Percentiles rank a stretch among this genome's conserved stretches.
Evolutionary conservation across 805 yeast genomes (phyloP).

Genomic region (Starmerella apicola): DNA sequence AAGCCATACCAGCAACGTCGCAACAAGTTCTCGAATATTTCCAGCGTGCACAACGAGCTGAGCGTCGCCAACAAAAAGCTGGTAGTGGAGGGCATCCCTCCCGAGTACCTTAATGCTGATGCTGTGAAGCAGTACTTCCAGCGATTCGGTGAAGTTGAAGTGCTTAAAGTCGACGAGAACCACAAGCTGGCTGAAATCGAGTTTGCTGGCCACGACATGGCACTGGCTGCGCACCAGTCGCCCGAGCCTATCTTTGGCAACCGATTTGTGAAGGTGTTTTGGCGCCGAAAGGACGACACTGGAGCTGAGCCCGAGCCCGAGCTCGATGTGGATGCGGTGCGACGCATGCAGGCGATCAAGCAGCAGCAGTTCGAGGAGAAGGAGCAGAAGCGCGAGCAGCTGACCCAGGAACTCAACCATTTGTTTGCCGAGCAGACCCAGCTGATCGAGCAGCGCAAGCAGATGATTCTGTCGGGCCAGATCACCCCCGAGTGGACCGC

Average conservation of each 20-base stretch:
- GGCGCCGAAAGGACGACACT: conserved; percentile 24
- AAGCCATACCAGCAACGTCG: conserved; percentile 1
- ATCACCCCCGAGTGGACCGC: conserved; percentile 14
- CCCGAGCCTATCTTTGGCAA: conserved; percentile 38
- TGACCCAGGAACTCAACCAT: conserved; percentile 27
- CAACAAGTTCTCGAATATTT: background rate
- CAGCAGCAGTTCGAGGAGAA: conserved; percentile 34
- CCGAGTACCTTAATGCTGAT: conserved; percentile 31
- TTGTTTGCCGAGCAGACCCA: conserved; percentile 28
- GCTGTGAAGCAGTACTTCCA: conserved; percentile 29
- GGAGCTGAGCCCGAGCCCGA: conserved; percentile 19
- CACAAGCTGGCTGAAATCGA: conserved; percentile 31
- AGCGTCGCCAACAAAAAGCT: conserved; percentile 26
- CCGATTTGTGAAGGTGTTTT: conserved; percentile 38
- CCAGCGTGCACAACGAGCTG: conserved; percentile 19
- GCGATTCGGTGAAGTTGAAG: conserved; percentile 32
- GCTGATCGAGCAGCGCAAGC: conserved; percentile 29
- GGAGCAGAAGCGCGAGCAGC: conserved; percentile 27
- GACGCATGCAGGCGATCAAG: conserved; percentile 29
- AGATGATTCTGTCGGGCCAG: conserved; percentile 26
- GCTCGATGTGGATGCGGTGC: conserved; percentile 31
- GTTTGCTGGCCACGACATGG: conserved; percentile 29
- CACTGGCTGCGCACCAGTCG: conserved; percentile 33
- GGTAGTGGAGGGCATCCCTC: conserved; percentile 35
- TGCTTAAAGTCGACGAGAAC: conserved; percentile 24